A percentile compares a stretch with the other conserved stretches of the same genome.
These are phyloP conservation scores for Nigrograna mackinnonii DNA, from an alignment of 2,329 filamentous ascomycete species.

Conservation along the genomic window DNA sequence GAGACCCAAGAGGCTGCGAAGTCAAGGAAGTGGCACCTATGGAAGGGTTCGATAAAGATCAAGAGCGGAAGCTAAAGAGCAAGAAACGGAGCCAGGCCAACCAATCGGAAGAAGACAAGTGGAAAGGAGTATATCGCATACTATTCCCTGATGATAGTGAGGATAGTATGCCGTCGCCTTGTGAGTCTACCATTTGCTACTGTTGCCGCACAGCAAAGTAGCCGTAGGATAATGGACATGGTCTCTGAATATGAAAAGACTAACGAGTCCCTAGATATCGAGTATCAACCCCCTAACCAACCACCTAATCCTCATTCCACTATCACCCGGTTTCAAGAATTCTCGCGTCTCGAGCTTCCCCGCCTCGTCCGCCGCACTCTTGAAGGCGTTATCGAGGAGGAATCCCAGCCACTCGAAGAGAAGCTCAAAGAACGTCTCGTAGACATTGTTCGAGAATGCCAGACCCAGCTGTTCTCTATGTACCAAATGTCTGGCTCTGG, in stretches of 20 bases:
- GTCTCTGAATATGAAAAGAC: no score
- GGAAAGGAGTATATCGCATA: slow-evolving; percentile 26
- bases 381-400: slow-evolving; percentile 24
- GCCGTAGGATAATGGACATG: no score
- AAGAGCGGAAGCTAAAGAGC: slow-evolving; percentile 27
- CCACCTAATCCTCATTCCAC: slow-evolving; percentile 8
- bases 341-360: slow-evolving; percentile 25
- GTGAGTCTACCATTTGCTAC: slow-evolving; percentile 14
- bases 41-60: slow-evolving; percentile 28
- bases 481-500: slow-evolving; percentile 7
- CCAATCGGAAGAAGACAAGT: slow-evolving; percentile 26
- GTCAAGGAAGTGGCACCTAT: slow-evolving; percentile 19
- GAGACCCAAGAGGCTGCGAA: slow-evolving; percentile 22
- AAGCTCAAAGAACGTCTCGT: slow-evolving; percentile 27
- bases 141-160: slow-evolving; percentile 26
- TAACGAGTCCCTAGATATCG: slow-evolving; percentile 14
- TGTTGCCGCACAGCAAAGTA: no score
- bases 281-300: slow-evolving; percentile 17
- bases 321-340: slow-evolving; percentile 23
- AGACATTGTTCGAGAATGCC: slow-evolving; percentile 26
- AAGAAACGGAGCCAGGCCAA: slow-evolving; percentile 22
- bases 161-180: slow-evolving; percentile 23
- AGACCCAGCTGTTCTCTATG: slow-evolving; percentile 21
- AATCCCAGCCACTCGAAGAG: slow-evolving; percentile 27
- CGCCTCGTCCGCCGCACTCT: slow-evolving; percentile 27